Evolutionary conservation across 768 basidiomycete species (phyloP).

Genomic region (Calocybe cyanea): DNA sequence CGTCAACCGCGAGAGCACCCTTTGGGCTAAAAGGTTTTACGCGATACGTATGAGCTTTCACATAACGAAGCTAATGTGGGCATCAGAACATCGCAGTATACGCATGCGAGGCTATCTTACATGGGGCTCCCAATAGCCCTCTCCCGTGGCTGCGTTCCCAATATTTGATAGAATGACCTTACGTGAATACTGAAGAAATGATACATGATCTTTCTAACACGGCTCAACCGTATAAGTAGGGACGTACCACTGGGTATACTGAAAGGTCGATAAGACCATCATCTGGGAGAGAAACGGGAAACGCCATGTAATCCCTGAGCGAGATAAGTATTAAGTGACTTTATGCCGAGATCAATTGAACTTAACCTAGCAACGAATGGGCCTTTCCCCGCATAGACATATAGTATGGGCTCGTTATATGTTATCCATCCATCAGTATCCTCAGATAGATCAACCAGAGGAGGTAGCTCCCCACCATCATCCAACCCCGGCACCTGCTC

Average conservation of each 20-base stretch:
- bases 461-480: conserved; percentile 33
- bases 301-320: conserved; percentile 70
- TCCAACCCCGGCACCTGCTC: conserved; percentile 9
- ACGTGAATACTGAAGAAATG: conserved; percentile 39
- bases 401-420: conserved; percentile 65
- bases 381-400: conserved; percentile 74
- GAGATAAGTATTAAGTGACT: background rate
- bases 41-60: conserved; percentile 72
- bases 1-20: conserved; percentile 69
- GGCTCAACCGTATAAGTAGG: background rate
- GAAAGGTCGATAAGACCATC: conserved; percentile 77
- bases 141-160: conserved; percentile 60
- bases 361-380: conserved; percentile 66
- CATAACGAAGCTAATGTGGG: conserved; percentile 54
- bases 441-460: conserved; percentile 38
- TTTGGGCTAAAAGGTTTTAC: conserved; percentile 54
- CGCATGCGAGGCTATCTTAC: conserved; percentile 32
- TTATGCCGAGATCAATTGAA: background rate
- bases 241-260: conserved; percentile 57
- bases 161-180: conserved; percentile 48
- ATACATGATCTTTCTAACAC: background rate
- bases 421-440: conserved; percentile 65
- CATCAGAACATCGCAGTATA: conserved; percentile 7
- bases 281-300: conserved; percentile 75
- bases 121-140: conserved; percentile 55